phyloP scores from a whole-genome alignment of 495 filamentous ascomycete genomes.

The Podospora tetraspora region DNA sequence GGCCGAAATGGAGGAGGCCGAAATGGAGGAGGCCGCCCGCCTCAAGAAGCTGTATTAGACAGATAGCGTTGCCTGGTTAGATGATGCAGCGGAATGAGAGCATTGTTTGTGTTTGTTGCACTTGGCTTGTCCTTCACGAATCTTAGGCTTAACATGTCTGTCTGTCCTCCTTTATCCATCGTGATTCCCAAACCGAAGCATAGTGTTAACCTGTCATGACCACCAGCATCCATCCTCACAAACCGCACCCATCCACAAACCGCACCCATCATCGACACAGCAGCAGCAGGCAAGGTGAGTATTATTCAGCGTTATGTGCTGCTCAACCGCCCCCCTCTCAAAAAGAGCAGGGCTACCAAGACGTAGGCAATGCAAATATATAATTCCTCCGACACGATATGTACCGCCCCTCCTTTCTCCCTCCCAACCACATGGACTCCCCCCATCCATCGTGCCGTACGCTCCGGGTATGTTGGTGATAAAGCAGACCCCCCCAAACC shows the following conservation, averaged over 20 bases:
- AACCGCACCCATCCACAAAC: background rate
- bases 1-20: background rate
- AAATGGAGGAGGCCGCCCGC: background rate
- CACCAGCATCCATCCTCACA: background rate
- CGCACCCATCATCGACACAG: background rate
- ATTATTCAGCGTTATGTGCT: background rate
- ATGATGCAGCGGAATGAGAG: conserved; percentile 2
- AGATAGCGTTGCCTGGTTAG: background rate
- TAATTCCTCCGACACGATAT: background rate
- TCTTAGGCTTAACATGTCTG: too few relatives aligned
- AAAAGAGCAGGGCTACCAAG: background rate
- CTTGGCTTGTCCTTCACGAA: too few relatives aligned
- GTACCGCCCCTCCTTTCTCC: background rate
- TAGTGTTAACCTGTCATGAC: background rate
- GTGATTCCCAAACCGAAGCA: too few relatives aligned
- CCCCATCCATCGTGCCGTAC: background rate
- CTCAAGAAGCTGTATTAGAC: background rate
- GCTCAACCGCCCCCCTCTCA: background rate
- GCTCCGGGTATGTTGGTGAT: background rate
- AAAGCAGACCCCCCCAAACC: background rate
- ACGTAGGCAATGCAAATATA: background rate
- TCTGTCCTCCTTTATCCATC: too few relatives aligned
- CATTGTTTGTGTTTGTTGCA: background rate
- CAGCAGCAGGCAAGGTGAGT: background rate
- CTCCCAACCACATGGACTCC: too few relatives aligned